Evolutionary conservation across 768 basidiomycete species (phyloP).

Genomic region (Hericium rajendrae): DNA sequence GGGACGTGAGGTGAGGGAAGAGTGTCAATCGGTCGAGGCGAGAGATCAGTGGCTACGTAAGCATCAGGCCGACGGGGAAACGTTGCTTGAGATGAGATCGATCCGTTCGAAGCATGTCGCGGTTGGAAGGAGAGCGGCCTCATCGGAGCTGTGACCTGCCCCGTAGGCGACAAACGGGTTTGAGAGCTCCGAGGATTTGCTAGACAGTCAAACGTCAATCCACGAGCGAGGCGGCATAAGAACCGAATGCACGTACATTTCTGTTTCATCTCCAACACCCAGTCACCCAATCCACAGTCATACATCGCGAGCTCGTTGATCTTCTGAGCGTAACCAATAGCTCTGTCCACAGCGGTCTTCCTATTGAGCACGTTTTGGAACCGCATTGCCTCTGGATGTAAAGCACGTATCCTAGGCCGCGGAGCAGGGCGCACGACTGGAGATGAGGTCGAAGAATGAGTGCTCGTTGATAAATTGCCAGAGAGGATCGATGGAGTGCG

Average conservation of each 20-base stretch:
- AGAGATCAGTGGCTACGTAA: constrained; percentile 66
- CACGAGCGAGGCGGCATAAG: background rate
- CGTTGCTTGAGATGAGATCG: constrained; percentile 65
- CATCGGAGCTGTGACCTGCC: background rate
- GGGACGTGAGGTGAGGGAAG: constrained; percentile 44
- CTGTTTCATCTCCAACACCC: constrained; percentile 49
- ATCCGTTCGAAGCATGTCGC: constrained; percentile 61
- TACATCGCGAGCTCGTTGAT: constrained; percentile 72
- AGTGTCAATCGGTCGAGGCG: constrained; percentile 29
- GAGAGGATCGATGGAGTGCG: constrained; percentile 47
- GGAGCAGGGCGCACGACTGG: constrained; percentile 9
- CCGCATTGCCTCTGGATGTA: constrained; percentile 59
- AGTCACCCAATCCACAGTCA: constrained; percentile 72
- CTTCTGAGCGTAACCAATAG: constrained; percentile 65
- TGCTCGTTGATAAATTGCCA: background rate
- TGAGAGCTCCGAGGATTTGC: constrained; percentile 8
- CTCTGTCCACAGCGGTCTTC: constrained; percentile 56
- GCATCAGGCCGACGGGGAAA: constrained; percentile 79
- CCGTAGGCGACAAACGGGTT: background rate
- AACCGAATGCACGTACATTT: constrained; percentile 32
- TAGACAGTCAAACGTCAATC: background rate
- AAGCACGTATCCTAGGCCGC: constrained; percentile 24
- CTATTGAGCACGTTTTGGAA: constrained; percentile 52
- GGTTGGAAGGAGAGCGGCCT: constrained; percentile 29
- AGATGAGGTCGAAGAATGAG: constrained; percentile 12